Evolutionary conservation across 257 asterid species (phyloP).

Genomic region (Gardenia jasminoides): DNA sequence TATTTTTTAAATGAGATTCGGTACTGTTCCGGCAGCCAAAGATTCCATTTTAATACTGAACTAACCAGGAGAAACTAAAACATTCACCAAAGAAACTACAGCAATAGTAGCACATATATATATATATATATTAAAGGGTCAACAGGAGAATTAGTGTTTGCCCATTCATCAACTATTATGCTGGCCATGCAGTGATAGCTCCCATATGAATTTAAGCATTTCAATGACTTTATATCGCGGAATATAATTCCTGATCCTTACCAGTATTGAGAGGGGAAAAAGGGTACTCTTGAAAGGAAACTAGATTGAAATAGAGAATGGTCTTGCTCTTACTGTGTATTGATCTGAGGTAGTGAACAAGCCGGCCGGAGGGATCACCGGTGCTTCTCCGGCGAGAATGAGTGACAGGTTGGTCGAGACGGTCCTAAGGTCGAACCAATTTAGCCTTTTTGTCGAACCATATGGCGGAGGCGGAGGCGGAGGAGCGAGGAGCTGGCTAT

Average conservation of each 20-base stretch:
- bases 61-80: background rate
- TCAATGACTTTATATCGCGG: too few relatives aligned
- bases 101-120: too few relatives aligned
- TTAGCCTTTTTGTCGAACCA: too few relatives aligned
- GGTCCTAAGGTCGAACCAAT: background rate
- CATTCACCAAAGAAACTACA: background rate
- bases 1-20: background rate
- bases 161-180: too few relatives aligned
- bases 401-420: background rate
- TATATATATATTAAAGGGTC: background rate
- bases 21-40: background rate
- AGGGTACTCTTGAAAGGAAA: background rate
- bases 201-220: too few relatives aligned
- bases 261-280: background rate
- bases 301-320: background rate
- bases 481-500: too few relatives aligned
- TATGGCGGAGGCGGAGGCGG: too few relatives aligned
- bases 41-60: background rate
- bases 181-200: too few relatives aligned
- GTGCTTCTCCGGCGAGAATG: slow-evolving; percentile 15
- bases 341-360: background rate
- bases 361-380: slow-evolving; percentile 12
- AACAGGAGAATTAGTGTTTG: background rate
- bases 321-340: slow-evolving; percentile 7
- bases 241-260: background rate